Evolutionary conservation across 2,329 filamentous ascomycete species (phyloP), one percentile per base, ranked within the genome.

Genomic region (Penicillium corylophilum): DNA sequence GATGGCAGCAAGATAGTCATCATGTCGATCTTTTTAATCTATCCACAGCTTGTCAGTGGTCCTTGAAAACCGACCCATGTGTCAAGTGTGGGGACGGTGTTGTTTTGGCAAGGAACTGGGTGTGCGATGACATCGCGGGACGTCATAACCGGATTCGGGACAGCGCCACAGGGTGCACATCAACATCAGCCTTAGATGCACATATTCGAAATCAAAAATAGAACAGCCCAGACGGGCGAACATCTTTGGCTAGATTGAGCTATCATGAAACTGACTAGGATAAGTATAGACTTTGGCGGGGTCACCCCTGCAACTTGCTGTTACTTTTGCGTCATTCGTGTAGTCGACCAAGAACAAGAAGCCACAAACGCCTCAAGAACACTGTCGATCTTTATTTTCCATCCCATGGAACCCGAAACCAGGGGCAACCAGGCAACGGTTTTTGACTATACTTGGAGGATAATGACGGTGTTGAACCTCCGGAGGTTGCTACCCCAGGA

Each of bases 121-220:
- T 12, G 2, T 16, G 20, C 18, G 33, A 44, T 38, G 47, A 44
- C 47, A 49, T 49, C 31, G 31, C 31, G 9, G 28, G 23, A 44
- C 47, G 47, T 44, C 47, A 49, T 44, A 49, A 41, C 47, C 40
- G 40, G 35, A 38, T 38, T 38, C 9, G 35, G 18, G 35, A 38
- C 18, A 39, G 33, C 47, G 47, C 47, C 47, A 49, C 47, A 39
- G 36, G 8, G 18, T 38, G 41, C 33, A 43, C 40, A 49, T 44
- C 47, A 44, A 9, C 47, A 49, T 44, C 47, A 49, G 47, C 47
- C 47, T 42, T 49, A 49, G n/a, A n/a, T 29, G 16, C 31, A 20
- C 5, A 18, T 4, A 20, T 20, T 38, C 6, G 16, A 20, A 20
- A 12, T 13, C 26, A 10, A 22, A 22, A 20, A 38, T 38, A 38